Evolutionary conservation across 1,284 basidiomycete genomes (phyloP).

Genomic region (Inonotus hispidus): DNA sequence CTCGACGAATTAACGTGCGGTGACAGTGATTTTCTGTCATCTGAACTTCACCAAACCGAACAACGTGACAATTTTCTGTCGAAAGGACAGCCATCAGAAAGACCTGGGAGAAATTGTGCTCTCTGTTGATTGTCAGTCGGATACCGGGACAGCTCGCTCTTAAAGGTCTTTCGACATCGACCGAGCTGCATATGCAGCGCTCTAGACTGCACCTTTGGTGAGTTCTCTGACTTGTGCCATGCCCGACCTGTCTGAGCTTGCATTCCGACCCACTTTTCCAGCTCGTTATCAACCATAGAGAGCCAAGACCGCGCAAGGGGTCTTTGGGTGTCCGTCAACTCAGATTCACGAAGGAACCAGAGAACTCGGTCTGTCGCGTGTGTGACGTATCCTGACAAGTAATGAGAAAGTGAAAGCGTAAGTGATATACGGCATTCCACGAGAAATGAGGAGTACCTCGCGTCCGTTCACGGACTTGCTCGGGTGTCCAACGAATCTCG

Average conservation of each 20-base stretch:
- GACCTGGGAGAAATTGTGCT: no score
- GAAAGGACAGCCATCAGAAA: neutral
- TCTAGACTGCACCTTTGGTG: no score
- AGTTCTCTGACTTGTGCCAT: no score
- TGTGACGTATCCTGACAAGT: constrained; percentile 52
- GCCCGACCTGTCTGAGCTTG: no score
- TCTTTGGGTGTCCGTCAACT: constrained; percentile 37
- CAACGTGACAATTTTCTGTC: neutral
- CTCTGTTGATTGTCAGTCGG: neutral
- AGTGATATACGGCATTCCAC: neutral
- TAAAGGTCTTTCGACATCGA: no score
- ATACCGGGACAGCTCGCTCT: no score
- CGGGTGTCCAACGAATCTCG: constrained; percentile 62
- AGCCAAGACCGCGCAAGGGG: constrained; percentile 47
- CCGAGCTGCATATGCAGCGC: no score
- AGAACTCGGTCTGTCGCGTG: constrained; percentile 57
- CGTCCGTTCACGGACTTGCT: constrained; percentile 38
- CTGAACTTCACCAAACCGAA: constrained; percentile 5
- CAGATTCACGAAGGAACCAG: constrained; percentile 39
- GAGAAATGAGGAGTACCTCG: constrained; percentile 37
- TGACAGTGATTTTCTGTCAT: constrained; percentile 1
- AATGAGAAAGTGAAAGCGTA: neutral
- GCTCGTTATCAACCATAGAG: constrained; percentile 38
- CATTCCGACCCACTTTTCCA: constrained; percentile 24
- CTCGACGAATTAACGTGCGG: neutral